Evolutionary conservation across 1,284 basidiomycete genomes (phyloP).

Genomic region (Tilletia caries): DNA sequence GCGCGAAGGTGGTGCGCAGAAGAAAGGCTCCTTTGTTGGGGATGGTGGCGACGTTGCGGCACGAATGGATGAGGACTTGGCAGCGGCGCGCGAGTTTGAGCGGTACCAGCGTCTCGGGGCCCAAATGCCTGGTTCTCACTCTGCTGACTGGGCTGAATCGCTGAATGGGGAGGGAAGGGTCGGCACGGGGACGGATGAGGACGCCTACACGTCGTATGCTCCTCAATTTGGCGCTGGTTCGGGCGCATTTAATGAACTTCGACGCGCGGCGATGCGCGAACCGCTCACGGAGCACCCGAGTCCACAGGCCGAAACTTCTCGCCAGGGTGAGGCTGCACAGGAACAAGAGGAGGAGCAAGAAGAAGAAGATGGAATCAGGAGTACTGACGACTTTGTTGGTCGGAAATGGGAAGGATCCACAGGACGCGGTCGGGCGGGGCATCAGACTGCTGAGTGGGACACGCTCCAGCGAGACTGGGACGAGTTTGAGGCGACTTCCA

Average conservation of each 20-base stretch:
- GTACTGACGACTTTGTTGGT: slow-evolving; percentile 51
- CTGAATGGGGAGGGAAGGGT: background rate
- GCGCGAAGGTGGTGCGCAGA: slow-evolving; percentile 23
- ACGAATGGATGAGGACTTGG: slow-evolving; percentile 47
- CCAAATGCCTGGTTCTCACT: slow-evolving; percentile 30
- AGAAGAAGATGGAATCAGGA: slow-evolving; percentile 45
- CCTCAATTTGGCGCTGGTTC: background rate
- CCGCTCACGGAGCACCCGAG: background rate
- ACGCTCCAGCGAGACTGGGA: slow-evolving; percentile 80
- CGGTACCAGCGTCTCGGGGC: slow-evolving; percentile 38
- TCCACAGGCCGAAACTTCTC: background rate
- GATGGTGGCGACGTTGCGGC: slow-evolving; percentile 43
- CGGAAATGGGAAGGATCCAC: slow-evolving; percentile 38
- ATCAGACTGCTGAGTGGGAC: slow-evolving; percentile 62
- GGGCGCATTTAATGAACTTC: background rate
- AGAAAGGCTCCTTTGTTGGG: slow-evolving; percentile 34
- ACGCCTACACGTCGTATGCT: background rate
- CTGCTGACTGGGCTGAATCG: background rate
- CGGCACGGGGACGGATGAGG: background rate
- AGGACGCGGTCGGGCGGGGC: slow-evolving; percentile 33
- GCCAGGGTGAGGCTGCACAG: background rate
- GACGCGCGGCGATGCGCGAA: background rate
- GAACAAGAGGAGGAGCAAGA: slow-evolving; percentile 28
- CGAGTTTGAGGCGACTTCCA: slow-evolving; percentile 35
- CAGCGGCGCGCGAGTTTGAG: slow-evolving; percentile 40